Base-by-base conservation (phyloP, 352 stramenopile genomes). In the Phytopythium kandeliae region DNA sequence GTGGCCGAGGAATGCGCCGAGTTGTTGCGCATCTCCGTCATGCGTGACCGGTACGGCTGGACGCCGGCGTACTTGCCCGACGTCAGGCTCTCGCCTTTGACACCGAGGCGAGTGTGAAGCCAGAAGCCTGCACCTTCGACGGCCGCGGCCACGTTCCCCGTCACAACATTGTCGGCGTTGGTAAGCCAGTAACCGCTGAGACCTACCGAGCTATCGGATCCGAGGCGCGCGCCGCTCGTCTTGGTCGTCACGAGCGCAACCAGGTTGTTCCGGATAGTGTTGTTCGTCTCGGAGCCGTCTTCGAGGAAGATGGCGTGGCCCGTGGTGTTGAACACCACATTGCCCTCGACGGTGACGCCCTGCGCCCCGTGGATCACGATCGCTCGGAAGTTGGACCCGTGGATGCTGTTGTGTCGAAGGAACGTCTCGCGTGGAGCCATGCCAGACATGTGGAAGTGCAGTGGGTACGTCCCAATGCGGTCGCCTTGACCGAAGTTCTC, bases 281-380 rank as follows among this genome's bases (percentile, higher is more conserved):
- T 89, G 47, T 65, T 63, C n/a, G 46, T 58, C 47, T 89, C 80
- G 15, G 59, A 66, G 24, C 80, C 78, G 55, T 86, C 74, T 60
- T 89, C 75, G 10, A 88, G 51, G 58, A 83, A 78, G 4, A 83
- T 40, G 1, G 67, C 63, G 47, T 82, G 70, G 15, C 70, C 75
- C 2, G 59, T 60, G 33, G 80, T 69, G 47, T 81, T 71, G 59
- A 55, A 84, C 21, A 50, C 62, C 5, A 84, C 68, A 30, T 82
- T 82, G 43, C 57, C 22, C 16, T 78, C 60, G 16, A 86, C 53
- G 0, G 48, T 15, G 12, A 78, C 57, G 52, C 70, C 57, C 13
- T 77, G 65, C 15, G 67, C 75, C 26, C 70, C 75, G 53, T 86
- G 75, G n/a, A 83, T 48, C 30, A 58, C 67, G 12, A 80, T 41